Evolutionary conservation across 2,329 filamentous ascomycete species (phyloP).

Genomic region (Lasiodiplodia citricola): DNA sequence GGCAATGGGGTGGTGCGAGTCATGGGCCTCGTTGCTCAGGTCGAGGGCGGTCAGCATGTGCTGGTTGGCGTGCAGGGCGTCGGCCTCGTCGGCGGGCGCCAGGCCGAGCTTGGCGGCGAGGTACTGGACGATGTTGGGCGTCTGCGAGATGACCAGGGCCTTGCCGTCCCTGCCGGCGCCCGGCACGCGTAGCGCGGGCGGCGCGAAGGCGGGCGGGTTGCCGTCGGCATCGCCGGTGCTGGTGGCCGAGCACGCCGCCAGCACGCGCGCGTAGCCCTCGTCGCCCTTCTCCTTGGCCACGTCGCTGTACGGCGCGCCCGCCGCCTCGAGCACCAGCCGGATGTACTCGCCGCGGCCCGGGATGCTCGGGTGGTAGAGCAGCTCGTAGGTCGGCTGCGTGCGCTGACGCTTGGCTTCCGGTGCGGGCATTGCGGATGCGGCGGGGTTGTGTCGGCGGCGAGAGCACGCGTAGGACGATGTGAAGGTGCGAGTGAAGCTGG

Average conservation of each 20-base stretch:
- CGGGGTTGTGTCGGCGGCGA: not conserved
- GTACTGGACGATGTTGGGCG: constrained; percentile 75
- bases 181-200: constrained; percentile 65
- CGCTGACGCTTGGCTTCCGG: constrained; percentile 33
- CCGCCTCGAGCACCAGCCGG: constrained; percentile 74
- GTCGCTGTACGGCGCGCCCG: constrained; percentile 69
- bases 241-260: constrained; percentile 53
- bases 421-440: constrained; percentile 28
- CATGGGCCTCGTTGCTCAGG: constrained; percentile 73
- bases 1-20: constrained; percentile 75
- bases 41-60: constrained; percentile 74
- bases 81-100: constrained; percentile 45
- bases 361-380: constrained; percentile 73
- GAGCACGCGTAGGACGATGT: not conserved
- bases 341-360: constrained; percentile 78
- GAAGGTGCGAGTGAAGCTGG: not conserved
- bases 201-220: constrained; percentile 71
- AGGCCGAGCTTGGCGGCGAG: constrained; percentile 59
- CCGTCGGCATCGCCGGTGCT: constrained; percentile 53
- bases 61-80: constrained; percentile 64
- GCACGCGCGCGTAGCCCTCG: constrained; percentile 59
- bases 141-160: constrained; percentile 69
- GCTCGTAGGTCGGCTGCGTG: constrained; percentile 59
- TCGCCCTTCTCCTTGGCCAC: constrained; percentile 53
- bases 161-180: constrained; percentile 58